Percentiles rank a stretch among this genome's conserved stretches.
phyloP scores from a whole-genome alignment of 139 green algal genomes.

The Monoraphidium neglectum region DNA sequence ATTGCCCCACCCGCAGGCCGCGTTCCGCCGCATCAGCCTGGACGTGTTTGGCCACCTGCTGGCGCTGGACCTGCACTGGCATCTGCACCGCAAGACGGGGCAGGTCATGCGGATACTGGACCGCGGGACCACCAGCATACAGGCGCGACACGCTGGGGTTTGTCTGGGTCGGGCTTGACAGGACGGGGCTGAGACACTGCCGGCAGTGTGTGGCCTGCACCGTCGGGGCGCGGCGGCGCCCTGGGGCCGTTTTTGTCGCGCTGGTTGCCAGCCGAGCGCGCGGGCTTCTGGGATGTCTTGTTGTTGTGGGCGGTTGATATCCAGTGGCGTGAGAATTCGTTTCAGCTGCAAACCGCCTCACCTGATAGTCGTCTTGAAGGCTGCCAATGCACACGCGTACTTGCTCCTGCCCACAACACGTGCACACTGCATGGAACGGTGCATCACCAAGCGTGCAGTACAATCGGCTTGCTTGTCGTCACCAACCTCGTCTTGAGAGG shows the following conservation, averaged over 20 bases:
- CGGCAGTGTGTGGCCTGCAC: background rate
- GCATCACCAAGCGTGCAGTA: too few relatives aligned
- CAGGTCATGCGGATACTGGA: constrained; percentile 85
- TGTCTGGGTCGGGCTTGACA: background rate
- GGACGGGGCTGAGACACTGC: background rate
- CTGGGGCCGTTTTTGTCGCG: background rate
- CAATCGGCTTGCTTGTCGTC: too few relatives aligned
- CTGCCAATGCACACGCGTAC: too few relatives aligned
- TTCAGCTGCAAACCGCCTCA: too few relatives aligned
- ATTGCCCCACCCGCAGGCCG: constrained; percentile 26
- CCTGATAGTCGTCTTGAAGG: too few relatives aligned
- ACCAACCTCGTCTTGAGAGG: too few relatives aligned
- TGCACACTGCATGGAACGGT: too few relatives aligned
- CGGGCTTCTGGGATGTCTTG: too few relatives aligned
- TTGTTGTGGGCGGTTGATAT: too few relatives aligned
- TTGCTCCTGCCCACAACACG: too few relatives aligned
- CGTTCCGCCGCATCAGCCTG: constrained; percentile 54
- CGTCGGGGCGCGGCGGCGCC: background rate
- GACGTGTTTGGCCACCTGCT: constrained; percentile 84
- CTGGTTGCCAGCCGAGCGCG: too few relatives aligned
- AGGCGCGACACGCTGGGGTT: constrained; percentile 31
- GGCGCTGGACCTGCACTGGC: constrained; percentile 80
- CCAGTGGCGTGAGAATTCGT: too few relatives aligned
- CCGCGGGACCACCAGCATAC: constrained; percentile 75
- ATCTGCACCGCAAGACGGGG: constrained; percentile 86